Base-by-base conservation (phyloP, 345 rosid species). In the Boechera divaricarpa region DNA sequence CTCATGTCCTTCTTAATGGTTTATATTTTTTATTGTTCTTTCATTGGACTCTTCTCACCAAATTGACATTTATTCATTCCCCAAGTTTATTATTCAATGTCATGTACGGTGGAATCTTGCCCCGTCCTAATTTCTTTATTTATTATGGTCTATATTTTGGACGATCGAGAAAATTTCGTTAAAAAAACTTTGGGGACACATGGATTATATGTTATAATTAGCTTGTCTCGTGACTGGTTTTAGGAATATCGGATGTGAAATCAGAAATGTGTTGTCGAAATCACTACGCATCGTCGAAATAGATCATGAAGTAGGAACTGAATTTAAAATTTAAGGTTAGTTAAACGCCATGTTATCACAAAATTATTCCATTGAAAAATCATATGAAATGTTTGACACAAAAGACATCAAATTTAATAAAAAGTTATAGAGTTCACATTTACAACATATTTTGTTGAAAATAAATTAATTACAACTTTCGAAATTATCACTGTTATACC, bases 21-120 rank as follows among this genome's bases (percentile, higher is more conserved):
- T 72, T 49, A 67, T 67, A 73, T 78, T 60, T 70, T 26, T 42
- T 38, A 10, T 63, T 70, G 41, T 55, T 45, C 42, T 69, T 24
- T 39, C 47, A 1, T 76, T 76, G 63, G 45, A 60, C 48, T 47
- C 36, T 72, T 51, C 62, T 61, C 45, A 52, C 10, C 29, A 35
- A 11, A 3, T 49, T 52, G 47, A 64, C 26, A 47, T 28, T 13
- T 56, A 56, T 55, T 16, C 47, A 72, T 51, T 29, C 67, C 57
- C 8, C 12, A 18, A 18, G 53, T 71, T 64, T 49, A 66, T 51
- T 78, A 72, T 59, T 78, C 49, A 64, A 32, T 18, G 42, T 47
- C 60, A 70, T 70, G 75, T 69, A 70, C 67, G 53, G 28, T 77
- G 72, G 75, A 77, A 70, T 77, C 59, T 75, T 5, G 1, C 60